Base-by-base conservation (phyloP, 495 filamentous ascomycete genomes). In the Aspergillus egyptiacus region DNA sequence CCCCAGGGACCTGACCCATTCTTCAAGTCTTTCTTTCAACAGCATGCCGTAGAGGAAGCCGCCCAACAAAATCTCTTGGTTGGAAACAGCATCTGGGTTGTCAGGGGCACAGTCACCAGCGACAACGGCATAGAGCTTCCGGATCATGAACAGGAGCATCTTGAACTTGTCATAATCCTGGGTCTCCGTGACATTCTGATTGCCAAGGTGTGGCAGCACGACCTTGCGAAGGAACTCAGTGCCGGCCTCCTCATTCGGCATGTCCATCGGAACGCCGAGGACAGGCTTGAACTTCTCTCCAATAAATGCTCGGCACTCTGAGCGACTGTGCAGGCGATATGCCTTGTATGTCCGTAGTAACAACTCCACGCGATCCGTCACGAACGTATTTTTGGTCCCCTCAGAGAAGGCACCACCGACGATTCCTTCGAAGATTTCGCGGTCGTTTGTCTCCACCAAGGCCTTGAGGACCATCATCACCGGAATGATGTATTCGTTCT, bases 391-490 rank as follows among this genome's bases (percentile, higher is more conserved):
- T 49, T 85, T 74, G 28, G 83, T 73, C 14, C 85, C 86, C 63
- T 88, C 84, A 7, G 86, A 86, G 5, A 79, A 78, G 30, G 81
- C 75, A 18, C 74, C 67, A 34, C 89, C 89, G 15, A 95, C 83
- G 27, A 97, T 70, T 14, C 81, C 84, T 65, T 98, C 91, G 55
- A 91, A 98, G 38, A 98, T 93, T 60, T 95, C 90, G 42, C 89
- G 81, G 56, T 98, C 93, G 57, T 95, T 97, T 10, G 93, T 97
- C 66, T 98, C 91, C 15, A 90, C 79, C 35, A 98, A 77, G 2
- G 93, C 93, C 71, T 96, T 97, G 52, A 98, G 67, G 11, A 96
- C 80, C 93, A 98, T 96, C 78, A 96, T 83, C 50, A 89, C 86
- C 14, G 93, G 93, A 11, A 98, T 77, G 18, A 96, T 77, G 61